Conservation (phyloP, 2,329 filamentous ascomycete species). For the Clonostachys rhizophaga region DNA sequence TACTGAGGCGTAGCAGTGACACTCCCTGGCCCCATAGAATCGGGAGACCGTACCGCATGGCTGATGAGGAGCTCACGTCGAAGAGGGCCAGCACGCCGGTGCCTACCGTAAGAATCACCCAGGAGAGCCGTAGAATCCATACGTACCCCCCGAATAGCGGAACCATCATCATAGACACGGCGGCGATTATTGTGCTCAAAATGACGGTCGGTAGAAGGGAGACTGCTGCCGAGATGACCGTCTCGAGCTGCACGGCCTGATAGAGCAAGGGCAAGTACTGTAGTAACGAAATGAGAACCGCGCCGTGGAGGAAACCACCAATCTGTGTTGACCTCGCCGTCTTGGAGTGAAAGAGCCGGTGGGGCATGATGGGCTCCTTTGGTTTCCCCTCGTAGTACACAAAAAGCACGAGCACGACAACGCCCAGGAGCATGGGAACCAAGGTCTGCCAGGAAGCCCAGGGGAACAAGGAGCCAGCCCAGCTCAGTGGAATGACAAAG, state of each 20-base stretch:
- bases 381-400: slow-evolving; percentile 67
- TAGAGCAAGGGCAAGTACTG: slow-evolving; percentile 83
- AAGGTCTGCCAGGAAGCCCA: slow-evolving; percentile 74
- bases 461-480: slow-evolving; percentile 70
- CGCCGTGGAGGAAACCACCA: slow-evolving; percentile 32
- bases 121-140: too few relatives aligned
- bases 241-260: slow-evolving; percentile 66
- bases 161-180: slow-evolving; percentile 49
- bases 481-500: slow-evolving; percentile 81
- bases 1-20: slow-evolving; percentile 65
- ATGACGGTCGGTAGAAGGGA: slow-evolving; percentile 70
- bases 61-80: slow-evolving; percentile 46
- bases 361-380: slow-evolving; percentile 73
- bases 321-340: slow-evolving; percentile 73
- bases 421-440: slow-evolving; percentile 72
- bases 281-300: too few relatives aligned
- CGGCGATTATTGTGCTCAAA: slow-evolving; percentile 59
- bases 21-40: slow-evolving; percentile 60
- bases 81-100: slow-evolving; percentile 18
- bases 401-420: slow-evolving; percentile 60
- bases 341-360: slow-evolving; percentile 63
- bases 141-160: too few relatives aligned
- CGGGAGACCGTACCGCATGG: slow-evolving; percentile 55
- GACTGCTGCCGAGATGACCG: slow-evolving; percentile 68
- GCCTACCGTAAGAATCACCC: too few relatives aligned